Evolutionary conservation across 163 green algal genomes (phyloP).

Genomic region (Prototheca stagnorum): DNA sequence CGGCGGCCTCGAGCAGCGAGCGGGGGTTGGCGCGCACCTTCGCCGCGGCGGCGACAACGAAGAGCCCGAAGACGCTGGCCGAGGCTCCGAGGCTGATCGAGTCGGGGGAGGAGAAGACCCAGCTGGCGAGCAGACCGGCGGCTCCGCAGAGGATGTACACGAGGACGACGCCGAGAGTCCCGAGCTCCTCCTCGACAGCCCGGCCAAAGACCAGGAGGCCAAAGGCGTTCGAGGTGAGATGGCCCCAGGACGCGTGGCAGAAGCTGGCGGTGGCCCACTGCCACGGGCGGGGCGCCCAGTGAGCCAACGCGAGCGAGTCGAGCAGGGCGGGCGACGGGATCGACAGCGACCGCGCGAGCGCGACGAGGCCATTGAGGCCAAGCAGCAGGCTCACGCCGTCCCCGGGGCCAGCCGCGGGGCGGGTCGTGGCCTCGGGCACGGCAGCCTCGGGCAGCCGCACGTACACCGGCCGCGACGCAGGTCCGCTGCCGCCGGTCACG

Average conservation of each 20-base stretch:
- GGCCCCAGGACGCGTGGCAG: conserved; percentile 52
- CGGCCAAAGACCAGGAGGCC: conserved; percentile 78
- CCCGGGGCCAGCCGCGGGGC: too few species aligned
- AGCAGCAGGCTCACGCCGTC: not conserved
- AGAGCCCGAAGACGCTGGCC: not conserved
- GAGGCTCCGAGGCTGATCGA: conserved; percentile 51
- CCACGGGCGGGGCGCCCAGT: conserved; percentile 38
- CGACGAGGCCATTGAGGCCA: too few species aligned
- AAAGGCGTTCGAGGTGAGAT: conserved; percentile 49
- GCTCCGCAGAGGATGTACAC: conserved; percentile 69
- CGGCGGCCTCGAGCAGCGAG: not conserved
- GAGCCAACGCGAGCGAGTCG: conserved; percentile 13
- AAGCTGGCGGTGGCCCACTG: conserved; percentile 65
- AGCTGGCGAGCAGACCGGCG: conserved; percentile 13
- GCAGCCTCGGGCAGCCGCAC: too few species aligned
- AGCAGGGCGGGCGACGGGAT: too few species aligned
- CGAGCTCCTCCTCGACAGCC: conserved; percentile 77
- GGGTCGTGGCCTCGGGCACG: not conserved
- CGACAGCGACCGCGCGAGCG: too few species aligned
- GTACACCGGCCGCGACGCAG: too few species aligned
- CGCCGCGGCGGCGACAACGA: not conserved
- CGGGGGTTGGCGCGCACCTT: not conserved
- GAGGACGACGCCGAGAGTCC: conserved; percentile 42
- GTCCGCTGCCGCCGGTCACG: too few species aligned
- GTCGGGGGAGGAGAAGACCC: conserved; percentile 26